A percentile compares a stretch with the other conserved stretches of the same genome.
Evolutionary conservation across 2,329 filamentous ascomycete genomes (phyloP).

Genomic region (Cercospora janseana): DNA sequence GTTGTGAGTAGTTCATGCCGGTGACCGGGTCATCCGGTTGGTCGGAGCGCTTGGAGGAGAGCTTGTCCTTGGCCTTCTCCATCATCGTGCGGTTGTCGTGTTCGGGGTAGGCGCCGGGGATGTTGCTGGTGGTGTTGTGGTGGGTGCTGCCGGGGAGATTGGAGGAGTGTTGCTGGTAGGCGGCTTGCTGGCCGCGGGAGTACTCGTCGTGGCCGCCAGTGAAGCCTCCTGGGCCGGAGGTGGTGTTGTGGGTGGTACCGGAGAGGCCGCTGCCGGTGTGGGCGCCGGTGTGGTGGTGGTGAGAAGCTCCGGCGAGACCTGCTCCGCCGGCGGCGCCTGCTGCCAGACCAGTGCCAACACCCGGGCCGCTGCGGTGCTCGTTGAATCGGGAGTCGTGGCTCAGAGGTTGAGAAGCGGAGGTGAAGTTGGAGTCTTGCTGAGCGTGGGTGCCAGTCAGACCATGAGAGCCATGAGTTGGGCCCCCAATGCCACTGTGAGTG

Average conservation of each 20-base stretch:
- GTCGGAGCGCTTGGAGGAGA: slow-evolving; percentile 13
- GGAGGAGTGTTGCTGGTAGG: slow-evolving; percentile 9
- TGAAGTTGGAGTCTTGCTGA: slow-evolving; percentile 9
- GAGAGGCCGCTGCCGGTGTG: slow-evolving; percentile 4
- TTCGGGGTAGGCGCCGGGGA: slow-evolving; percentile 6
- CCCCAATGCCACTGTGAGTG: slow-evolving; percentile 6
- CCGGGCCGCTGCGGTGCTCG: slow-evolving; percentile 18
- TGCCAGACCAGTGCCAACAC: slow-evolving; percentile 9
- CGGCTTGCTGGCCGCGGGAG: slow-evolving; percentile 10
- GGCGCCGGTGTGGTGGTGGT: slow-evolving; percentile 15
- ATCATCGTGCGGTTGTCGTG: slow-evolving; percentile 18
- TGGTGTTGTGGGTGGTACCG: slow-evolving; percentile 3
- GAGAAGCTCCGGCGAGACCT: slow-evolving; percentile 13
- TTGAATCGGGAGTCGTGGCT: slow-evolving; percentile 18
- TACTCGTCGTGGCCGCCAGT: slow-evolving; percentile 10
- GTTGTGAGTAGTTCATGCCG: slow-evolving; percentile 17
- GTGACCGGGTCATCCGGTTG: slow-evolving; percentile 20
- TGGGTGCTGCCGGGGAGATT: neutral
- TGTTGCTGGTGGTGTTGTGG: slow-evolving; percentile 9
- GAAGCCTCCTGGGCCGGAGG: neutral
- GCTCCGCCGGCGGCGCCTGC: slow-evolving; percentile 14
- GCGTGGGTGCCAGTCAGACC: neutral
- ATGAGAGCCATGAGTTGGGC: neutral
- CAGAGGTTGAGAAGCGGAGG: slow-evolving; percentile 17
- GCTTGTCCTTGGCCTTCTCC: slow-evolving; percentile 22